Evolutionary conservation across 306 rosid genomes (phyloP).

Genomic region (Oxytropis ochrocephala): DNA sequence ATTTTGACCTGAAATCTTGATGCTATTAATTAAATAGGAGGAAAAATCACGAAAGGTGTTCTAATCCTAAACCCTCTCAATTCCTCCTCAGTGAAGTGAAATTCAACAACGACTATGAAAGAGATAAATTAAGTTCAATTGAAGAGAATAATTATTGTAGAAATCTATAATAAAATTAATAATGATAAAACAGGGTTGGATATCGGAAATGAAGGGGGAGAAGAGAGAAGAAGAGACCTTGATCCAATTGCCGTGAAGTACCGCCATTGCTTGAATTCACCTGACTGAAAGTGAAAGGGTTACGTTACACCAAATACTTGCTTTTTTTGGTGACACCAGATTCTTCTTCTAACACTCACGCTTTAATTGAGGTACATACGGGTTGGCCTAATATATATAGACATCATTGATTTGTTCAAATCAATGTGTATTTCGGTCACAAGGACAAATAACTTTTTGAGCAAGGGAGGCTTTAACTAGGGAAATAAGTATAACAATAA

Average conservation of each 20-base stretch:
- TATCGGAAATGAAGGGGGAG: not conserved
- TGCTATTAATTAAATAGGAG: not conserved
- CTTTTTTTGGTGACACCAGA: too few species aligned
- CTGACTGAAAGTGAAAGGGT: not conserved
- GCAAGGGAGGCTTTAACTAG: too few species aligned
- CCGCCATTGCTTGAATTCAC: conserved; percentile 40
- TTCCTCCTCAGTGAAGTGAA: not conserved
- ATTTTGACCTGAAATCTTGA: conserved; percentile 10
- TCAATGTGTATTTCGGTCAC: too few species aligned
- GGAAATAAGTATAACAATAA: too few species aligned
- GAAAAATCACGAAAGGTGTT: not conserved
- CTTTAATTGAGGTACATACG: too few species aligned
- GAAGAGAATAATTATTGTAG: not conserved
- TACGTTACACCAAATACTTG: too few species aligned
- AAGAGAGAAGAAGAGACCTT: conserved; percentile 41
- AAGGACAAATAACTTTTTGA: too few species aligned
- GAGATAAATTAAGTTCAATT: not conserved
- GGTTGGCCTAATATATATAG: too few species aligned
- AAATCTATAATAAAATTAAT: not conserved
- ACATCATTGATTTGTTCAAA: too few species aligned
- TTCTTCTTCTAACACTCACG: too few species aligned
- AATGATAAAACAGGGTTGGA: not conserved
- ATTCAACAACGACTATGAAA: not conserved
- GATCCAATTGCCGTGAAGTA: conserved; percentile 54
- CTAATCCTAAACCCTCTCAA: not conserved